Evolutionary conservation across 2,329 filamentous ascomycete species (phyloP), one percentile per base, ranked within the genome.

Genomic region (Phoma sp.): DNA sequence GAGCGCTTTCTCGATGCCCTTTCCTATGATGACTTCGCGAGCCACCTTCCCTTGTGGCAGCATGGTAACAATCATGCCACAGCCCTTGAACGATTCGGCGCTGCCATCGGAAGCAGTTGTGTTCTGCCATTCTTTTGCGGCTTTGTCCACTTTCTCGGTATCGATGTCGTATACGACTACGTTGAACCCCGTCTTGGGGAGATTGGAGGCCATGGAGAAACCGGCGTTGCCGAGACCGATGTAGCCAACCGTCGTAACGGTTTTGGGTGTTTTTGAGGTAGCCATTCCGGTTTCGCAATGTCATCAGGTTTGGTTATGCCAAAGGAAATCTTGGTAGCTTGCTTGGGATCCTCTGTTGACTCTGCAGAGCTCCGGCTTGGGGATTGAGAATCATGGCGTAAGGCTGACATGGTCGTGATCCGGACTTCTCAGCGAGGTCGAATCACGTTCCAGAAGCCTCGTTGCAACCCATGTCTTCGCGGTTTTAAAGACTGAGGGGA

Each of bases 211-310:
- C 42, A 36, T 42, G n/a, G 45, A 52, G 38, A 52, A 48, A 4
- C 46, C 53, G 28, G 53, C 53, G 25, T 51, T 51, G 30, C 53
- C 42, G 20, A 56, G 48, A 2, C 47, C 53, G 14, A 57, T 46
- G 23, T 49, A 57, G 17, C 43, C 53, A 23, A 46, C 48, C 29
- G 29, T 46, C 12, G 40, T 18, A 18, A 49, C 39, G 17, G 30
- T 10, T 15, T 38, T 37, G 43, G 25, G 11, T 18, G 23, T 15
- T 42, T 36, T 15, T 25, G 42, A 20, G 18, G 25, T 11, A 36
- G 20, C 36, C 42, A 47, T 36, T 28, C 14, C 12, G 36, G 29
- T 15, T 15, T 37, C 14, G 34, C 40, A 17, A 40, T 21, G 9
- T 20, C 33, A 12, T 17, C 23, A 30, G 33, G 34, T 6, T 28